These are phyloP conservation scores for Claviceps sp. DNA, from an alignment of 2,329 filamentous ascomycete genomes.

Conservation along the genomic window DNA sequence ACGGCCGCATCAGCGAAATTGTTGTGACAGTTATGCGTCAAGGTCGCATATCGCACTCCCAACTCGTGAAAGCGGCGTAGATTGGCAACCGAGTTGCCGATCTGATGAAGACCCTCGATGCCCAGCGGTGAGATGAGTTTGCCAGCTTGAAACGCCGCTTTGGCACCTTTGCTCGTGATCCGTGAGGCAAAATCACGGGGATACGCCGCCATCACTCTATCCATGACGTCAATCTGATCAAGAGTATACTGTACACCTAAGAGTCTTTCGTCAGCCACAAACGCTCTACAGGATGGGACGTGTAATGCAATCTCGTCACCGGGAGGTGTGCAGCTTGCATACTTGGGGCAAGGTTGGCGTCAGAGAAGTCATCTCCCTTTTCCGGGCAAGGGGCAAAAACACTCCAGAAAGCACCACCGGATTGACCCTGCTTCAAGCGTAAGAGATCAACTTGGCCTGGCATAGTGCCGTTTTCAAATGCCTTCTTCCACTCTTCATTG, in stretches of 20 bases:
- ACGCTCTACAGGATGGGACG: background rate
- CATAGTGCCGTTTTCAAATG: conserved; percentile 60
- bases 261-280: background rate
- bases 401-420: conserved; percentile 88
- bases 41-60: conserved; percentile 74
- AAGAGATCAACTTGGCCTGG: conserved; percentile 63
- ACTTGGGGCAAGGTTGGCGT: conserved; percentile 58
- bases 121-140: conserved; percentile 58
- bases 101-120: conserved; percentile 84
- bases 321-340: conserved; percentile 7
- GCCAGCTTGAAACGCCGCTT: conserved; percentile 38
- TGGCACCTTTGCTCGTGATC: conserved; percentile 45
- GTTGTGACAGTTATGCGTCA: conserved; percentile 59
- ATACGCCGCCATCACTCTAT: conserved; percentile 48
- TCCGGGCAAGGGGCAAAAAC: conserved; percentile 67
- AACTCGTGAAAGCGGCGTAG: conserved; percentile 63
- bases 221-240: conserved; percentile 58
- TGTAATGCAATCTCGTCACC: background rate
- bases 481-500: conserved; percentile 53
- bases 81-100: conserved; percentile 69
- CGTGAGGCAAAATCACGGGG: conserved; percentile 41
- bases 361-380: conserved; percentile 59
- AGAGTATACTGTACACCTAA: conserved; percentile 52
- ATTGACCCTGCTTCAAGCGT: conserved; percentile 54
- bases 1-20: background rate